phyloP scores from a whole-genome alignment of 305 asterid species.

The Fraxinus dipetala region DNA sequence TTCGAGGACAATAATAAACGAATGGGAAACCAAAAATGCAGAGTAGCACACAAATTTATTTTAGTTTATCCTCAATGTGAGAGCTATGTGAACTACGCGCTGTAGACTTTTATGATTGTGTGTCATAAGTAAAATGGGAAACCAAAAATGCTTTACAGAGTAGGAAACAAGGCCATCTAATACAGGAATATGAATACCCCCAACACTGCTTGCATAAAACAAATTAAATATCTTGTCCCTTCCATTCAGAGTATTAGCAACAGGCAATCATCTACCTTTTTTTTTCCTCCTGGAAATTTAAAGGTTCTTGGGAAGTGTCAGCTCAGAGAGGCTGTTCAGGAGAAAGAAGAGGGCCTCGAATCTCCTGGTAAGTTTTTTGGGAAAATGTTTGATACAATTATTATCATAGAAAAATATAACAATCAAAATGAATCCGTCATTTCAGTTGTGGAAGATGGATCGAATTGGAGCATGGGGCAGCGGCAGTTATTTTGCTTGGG shows the following conservation, averaged over 20 bases:
- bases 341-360: neutral
- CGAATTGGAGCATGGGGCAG: slow-evolving; percentile 9
- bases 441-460: slow-evolving; percentile 9
- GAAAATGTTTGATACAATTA: neutral
- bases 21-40: neutral
- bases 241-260: neutral
- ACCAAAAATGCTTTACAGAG: neutral
- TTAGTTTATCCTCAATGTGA: neutral
- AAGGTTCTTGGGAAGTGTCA: slow-evolving; percentile 7
- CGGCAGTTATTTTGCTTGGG: neutral
- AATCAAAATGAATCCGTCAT: neutral
- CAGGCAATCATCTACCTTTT: neutral
- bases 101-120: neutral
- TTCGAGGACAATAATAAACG: neutral
- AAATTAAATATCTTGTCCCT: neutral
- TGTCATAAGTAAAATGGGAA: neutral
- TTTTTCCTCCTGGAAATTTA: neutral
- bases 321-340: neutral
- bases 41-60: neutral
- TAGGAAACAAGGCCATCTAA: too few species aligned
- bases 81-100: neutral
- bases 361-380: neutral
- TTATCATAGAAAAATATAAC: neutral
- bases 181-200: neutral
- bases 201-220: too few species aligned